Percentiles rank a stretch among this genome's conserved stretches.
Evolutionary conservation across 371 early-diverging fungal genomes (phyloP).

Genomic region (Rhizopus delemar): DNA sequence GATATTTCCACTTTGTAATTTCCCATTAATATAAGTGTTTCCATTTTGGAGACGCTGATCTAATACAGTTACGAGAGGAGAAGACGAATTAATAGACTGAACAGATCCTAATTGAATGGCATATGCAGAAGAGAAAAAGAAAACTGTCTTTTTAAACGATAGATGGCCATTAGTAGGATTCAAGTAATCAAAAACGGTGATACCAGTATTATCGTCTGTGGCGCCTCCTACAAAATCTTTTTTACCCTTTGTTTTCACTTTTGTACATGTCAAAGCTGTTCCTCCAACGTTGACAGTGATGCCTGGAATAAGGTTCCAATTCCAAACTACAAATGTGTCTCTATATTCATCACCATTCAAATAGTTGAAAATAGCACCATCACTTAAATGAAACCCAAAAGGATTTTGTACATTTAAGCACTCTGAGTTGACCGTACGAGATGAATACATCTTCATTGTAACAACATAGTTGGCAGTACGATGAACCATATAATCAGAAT

Average conservation of each 20-base stretch:
- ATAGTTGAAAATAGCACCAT: slow-evolving; percentile 35
- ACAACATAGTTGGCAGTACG: slow-evolving; percentile 28
- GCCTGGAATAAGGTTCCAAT: slow-evolving; percentile 38
- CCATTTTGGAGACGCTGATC: slow-evolving; percentile 33
- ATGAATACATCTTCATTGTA: slow-evolving; percentile 41
- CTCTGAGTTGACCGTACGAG: slow-evolving; percentile 36
- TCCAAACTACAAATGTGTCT: slow-evolving; percentile 32
- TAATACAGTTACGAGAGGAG: slow-evolving; percentile 28
- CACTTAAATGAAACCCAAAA: slow-evolving; percentile 32
- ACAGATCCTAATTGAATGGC: slow-evolving; percentile 30
- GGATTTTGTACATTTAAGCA: slow-evolving; percentile 36
- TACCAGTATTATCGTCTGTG: slow-evolving; percentile 28
- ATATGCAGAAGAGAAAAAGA: slow-evolving; percentile 34
- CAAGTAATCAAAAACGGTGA: slow-evolving; percentile 29
- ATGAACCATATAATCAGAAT: slow-evolving; percentile 42
- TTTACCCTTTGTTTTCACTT: slow-evolving; percentile 14
- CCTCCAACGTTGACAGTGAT: slow-evolving; percentile 27
- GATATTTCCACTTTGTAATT: slow-evolving; percentile 8
- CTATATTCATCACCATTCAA: slow-evolving; percentile 36
- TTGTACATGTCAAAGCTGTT: slow-evolving; percentile 18
- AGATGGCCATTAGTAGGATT: slow-evolving; percentile 29
- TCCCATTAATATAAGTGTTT: slow-evolving; percentile 22
- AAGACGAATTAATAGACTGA: slow-evolving; percentile 14
- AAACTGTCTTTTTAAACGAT: slow-evolving; percentile 31
- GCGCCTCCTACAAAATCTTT: slow-evolving; percentile 30